Evolutionary conservation across 352 stramenopile species (phyloP), one percentile per base, ranked within the genome.

Genomic region (Pythium dissotocum): DNA sequence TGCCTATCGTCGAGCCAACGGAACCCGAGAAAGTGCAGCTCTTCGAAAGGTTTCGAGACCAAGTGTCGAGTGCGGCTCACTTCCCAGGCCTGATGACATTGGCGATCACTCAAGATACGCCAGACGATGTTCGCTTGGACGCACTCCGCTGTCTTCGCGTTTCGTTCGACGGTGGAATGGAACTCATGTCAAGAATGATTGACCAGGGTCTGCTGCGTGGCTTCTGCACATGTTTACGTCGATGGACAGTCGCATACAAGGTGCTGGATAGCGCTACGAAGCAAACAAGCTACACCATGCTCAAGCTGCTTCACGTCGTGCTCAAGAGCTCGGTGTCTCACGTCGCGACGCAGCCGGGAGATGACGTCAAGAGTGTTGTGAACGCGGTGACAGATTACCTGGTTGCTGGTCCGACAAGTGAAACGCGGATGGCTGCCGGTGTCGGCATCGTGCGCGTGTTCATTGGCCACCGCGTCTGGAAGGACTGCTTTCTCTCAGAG

Each of bases 361-460:
- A 91, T 32, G 78, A 93, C 63, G 76, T 91, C 6, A 81, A 72
- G 24, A 87, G 78, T 32, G 72, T 95, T 16, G 76, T 93, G 28
- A 83, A 77, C 18, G 76, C 89, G 46, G 80, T 91, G 49, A 92
- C 82, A 0, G 82, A 93, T 44, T 91, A 90, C 63, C 79, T 90
- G 9, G 80, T 92, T 16, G 84, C 76, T 0, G 72, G 85, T 36
- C 80, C 83, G 76, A 75, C 1, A 68, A 87, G 56, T 72, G 76
- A 16, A 76, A 78, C 67, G 35, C 78, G 79, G 2, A 65, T 90
- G 59, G 73, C 78, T 9, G 81, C 84, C 61, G 80, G 82, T 1
- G 78, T 93, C 51, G 74, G 82, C 33, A 89, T 93, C 42, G 80
- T 91, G n/a, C 82, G 85, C n/a, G 71, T 93, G n/a, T 78, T 93